Evolutionary conservation across 2,329 filamentous ascomycete genomes (phyloP).

Genomic region (Tolypocladium guangdongense): DNA sequence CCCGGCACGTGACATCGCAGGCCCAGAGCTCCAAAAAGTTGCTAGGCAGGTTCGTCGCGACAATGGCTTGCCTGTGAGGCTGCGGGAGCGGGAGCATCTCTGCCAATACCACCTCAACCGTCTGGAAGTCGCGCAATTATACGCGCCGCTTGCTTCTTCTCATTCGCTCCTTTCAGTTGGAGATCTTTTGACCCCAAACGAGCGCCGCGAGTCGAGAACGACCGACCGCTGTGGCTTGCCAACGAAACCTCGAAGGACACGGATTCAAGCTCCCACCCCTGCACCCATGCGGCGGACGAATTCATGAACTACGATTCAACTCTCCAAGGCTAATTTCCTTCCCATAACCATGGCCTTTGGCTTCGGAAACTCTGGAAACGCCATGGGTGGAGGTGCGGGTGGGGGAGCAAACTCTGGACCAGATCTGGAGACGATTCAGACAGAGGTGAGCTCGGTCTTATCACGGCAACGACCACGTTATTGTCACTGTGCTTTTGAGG

Average conservation of each 20-base stretch:
- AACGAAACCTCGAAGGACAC: background rate
- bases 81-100: background rate
- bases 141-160: background rate
- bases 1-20: slow-evolving; percentile 13
- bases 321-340: slow-evolving; percentile 21
- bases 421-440: slow-evolving; percentile 67
- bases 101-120: background rate
- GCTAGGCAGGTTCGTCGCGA: slow-evolving; percentile 6
- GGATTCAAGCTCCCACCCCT: background rate
- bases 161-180: background rate
- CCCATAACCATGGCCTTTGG: slow-evolving; percentile 52
- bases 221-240: background rate
- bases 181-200: background rate
- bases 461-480: background rate
- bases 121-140: background rate
- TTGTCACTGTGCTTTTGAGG: slow-evolving; percentile 1
- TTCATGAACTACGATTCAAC: slow-evolving; percentile 16
- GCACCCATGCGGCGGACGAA: background rate
- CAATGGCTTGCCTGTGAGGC: background rate
- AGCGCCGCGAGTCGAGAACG: background rate
- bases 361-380: slow-evolving; percentile 39
- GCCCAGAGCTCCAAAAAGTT: slow-evolving; percentile 10
- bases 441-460: slow-evolving; percentile 50
- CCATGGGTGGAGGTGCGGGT: slow-evolving; percentile 27
- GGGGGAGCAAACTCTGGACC: slow-evolving; percentile 37